phyloP scores from a whole-genome alignment of 495 filamentous ascomycete species.

The Penicillium bialowiezense region DNA sequence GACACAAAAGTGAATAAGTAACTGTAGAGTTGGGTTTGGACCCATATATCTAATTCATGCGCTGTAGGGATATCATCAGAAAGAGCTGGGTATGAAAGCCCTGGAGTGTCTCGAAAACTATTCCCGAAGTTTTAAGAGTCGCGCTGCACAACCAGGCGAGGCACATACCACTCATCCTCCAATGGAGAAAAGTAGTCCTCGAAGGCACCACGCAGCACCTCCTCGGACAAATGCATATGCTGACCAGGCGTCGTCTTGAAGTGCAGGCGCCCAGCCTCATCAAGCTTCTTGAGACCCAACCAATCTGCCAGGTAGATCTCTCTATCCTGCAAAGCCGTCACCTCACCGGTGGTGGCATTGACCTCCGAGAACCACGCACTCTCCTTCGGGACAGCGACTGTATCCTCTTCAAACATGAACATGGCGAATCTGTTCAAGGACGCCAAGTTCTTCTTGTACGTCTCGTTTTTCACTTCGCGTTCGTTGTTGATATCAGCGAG shows the following conservation, averaged over 20 bases:
- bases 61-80: constrained; percentile 7
- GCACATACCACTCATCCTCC: constrained; percentile 9
- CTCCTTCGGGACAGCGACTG: constrained; percentile 85
- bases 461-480: constrained; percentile 66
- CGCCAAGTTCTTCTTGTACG: constrained; percentile 69
- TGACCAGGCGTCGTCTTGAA: constrained; percentile 67
- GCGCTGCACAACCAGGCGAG: constrained; percentile 23
- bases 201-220: constrained; percentile 64
- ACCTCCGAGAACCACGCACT: constrained; percentile 89
- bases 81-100: constrained; percentile 1
- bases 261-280: constrained; percentile 72
- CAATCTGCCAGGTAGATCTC: constrained; percentile 87
- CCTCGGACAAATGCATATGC: constrained; percentile 81
- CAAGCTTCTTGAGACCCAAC: constrained; percentile 80
- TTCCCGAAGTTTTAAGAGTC: not conserved
- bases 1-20: not conserved
- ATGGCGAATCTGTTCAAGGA: constrained; percentile 77
- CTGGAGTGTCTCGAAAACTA: not conserved
- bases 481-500: constrained; percentile 99
- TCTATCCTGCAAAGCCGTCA: constrained; percentile 67
- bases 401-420: constrained; percentile 87
- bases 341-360: constrained; percentile 60
- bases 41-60: not conserved
- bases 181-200: constrained; percentile 61
- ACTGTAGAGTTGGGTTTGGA: no score